Evolutionary conservation across 352 stramenopile genomes (phyloP).

Genomic region (Pythium brassicae): DNA sequence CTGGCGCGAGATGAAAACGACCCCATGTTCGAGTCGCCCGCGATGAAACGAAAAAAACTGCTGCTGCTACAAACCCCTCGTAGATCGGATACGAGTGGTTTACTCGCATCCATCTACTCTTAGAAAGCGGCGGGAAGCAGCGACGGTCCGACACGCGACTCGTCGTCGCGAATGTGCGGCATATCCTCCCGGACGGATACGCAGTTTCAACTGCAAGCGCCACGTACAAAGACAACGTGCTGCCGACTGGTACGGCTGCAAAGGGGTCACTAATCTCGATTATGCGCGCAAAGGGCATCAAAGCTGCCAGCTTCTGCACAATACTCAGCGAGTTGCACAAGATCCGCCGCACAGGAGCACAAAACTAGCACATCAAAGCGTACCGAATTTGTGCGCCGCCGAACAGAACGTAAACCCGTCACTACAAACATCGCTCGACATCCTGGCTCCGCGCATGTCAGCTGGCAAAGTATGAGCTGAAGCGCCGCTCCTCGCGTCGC

Average conservation of each 20-base stretch:
- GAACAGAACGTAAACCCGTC: too few relatives aligned
- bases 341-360: background rate
- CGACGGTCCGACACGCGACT: background rate
- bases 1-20: too few relatives aligned
- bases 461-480: too few relatives aligned
- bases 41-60: background rate
- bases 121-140: background rate
- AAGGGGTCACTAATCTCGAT: background rate
- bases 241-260: background rate
- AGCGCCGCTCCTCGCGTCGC: too few relatives aligned
- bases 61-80: background rate
- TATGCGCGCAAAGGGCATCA: background rate
- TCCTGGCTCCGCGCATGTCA: too few relatives aligned
- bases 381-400: background rate
- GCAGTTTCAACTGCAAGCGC: background rate
- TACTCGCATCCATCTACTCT: background rate
- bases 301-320: background rate
- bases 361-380: background rate
- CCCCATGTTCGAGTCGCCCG: too few relatives aligned
- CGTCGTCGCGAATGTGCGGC: background rate
- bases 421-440: too few relatives aligned
- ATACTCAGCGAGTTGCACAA: background rate
- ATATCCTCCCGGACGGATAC: background rate
- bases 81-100: background rate
- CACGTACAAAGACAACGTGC: background rate